Base-by-base conservation (phyloP, 768 basidiomycete species). In the Psilocybe cubensis region DNA sequence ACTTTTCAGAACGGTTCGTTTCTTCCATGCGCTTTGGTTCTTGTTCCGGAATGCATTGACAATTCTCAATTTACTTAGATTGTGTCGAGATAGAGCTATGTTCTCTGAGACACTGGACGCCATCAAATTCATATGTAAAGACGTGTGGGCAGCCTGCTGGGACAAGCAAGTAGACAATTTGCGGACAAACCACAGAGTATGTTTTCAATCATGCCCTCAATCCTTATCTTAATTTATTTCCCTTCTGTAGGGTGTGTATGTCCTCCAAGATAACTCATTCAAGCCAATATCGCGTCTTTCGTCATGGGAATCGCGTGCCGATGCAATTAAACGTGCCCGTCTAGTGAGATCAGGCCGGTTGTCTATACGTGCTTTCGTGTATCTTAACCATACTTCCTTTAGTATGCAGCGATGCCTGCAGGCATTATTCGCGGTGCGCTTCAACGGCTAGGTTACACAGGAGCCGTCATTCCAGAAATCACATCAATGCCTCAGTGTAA, bases 111-210 rank as follows among this genome's bases (percentile, higher is more conserved):
- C 93, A 0, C 79, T 98, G 6, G 96, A 98, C 59, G 87, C 84
- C 9, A 87, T 98, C 75, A 97, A 98, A 71, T 97, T 97, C 67
- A 82, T 98, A 56, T 98, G 95, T 76, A 98, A 98, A 68, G 95
- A 98, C 55, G 75, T 98, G n/a, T 98, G 95, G 92, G 78, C 85
- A 0, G 85, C 88, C 20, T 90, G 89, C 54, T 97, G 92, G 88
- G 91, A 94, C 51, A 96, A 96, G 68, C 96, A 96, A 69, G 92
- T 97, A 1, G 95, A 97, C 66, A 98, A 98, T 70, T 75, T 98
- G 56, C 84, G 95, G 43, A 98, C 95, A 14, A 98, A 98, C 70
- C 96, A 96, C 71, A 80, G 95, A 47, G 94, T 94, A 67, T 38
- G 17, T 38, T 17, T 58, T n/a, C 2, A 25, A 6, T 25, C 20